Evolutionary conservation across 768 basidiomycete genomes (phyloP).

Genomic region (Mycena floridula): DNA sequence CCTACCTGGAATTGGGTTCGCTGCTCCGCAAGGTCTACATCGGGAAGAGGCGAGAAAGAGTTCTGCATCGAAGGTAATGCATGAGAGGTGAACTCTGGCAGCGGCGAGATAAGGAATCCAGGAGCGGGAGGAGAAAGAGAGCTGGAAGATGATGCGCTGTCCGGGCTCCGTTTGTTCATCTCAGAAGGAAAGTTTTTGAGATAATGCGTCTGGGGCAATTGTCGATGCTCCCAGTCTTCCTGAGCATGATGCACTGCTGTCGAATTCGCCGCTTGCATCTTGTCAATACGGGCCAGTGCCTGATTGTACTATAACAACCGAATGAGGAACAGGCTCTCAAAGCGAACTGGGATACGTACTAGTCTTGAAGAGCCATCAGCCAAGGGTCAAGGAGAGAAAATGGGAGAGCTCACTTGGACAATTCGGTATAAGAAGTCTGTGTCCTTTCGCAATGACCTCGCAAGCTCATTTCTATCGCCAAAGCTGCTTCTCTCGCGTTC

Average conservation of each 20-base stretch:
- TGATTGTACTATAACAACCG: neutral
- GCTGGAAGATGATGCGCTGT: neutral
- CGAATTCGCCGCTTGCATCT: neutral
- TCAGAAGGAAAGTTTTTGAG: neutral
- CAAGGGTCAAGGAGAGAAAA: conserved; percentile 1
- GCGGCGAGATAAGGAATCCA: conserved; percentile 34
- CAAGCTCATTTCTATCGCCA: conserved; percentile 43
- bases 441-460: conserved; percentile 45
- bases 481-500: conserved; percentile 46
- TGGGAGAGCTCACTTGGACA: conserved; percentile 31
- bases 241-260: neutral
- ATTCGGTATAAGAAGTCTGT: conserved; percentile 32
- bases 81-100: conserved; percentile 31
- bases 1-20: too few relatives aligned
- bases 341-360: neutral
- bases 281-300: neutral
- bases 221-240: neutral
- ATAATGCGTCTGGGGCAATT: too few relatives aligned
- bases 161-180: neutral
- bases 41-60: conserved; percentile 26
- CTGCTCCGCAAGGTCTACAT: conserved; percentile 27
- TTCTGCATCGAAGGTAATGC: conserved; percentile 21
- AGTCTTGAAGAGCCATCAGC: neutral
- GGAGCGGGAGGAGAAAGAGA: conserved; percentile 18
- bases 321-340: neutral